Conservation (phyloP, 257 asterid species). For the Avicennia marina region DNA sequence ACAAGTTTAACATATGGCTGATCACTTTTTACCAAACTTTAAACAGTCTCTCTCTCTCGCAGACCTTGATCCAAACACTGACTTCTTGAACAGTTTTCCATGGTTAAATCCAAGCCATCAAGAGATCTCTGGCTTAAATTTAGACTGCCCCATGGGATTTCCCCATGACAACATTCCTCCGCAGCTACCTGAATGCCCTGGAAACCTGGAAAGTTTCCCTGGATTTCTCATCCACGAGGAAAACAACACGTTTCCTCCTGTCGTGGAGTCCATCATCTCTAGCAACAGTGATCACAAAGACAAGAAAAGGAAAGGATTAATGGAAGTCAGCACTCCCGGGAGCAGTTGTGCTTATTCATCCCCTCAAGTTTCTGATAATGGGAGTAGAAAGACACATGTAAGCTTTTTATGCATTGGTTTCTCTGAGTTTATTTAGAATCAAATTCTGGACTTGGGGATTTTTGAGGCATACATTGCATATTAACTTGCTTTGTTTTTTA, state of each 20-base stretch:
- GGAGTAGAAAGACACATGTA: constrained; percentile 34
- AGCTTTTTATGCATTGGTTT: constrained; percentile 2
- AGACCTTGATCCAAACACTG: constrained; percentile 42
- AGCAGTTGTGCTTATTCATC: constrained; percentile 47
- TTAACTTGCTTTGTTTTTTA: not conserved
- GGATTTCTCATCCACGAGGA: constrained; percentile 23
- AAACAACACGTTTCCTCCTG: constrained; percentile 7
- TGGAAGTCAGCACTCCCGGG: constrained; percentile 24
- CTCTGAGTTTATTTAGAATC: not conserved
- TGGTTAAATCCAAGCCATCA: constrained; percentile 25
- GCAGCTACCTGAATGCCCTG: constrained; percentile 28
- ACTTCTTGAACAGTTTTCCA: constrained; percentile 35
- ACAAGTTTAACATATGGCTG: constrained; percentile 39
- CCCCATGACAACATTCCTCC: constrained; percentile 24
- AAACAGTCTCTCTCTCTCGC: constrained; percentile 30
- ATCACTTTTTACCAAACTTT: constrained; percentile 31
- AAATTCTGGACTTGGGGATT: not conserved
- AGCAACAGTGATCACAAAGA: constrained; percentile 14
- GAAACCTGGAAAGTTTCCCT: constrained; percentile 34
- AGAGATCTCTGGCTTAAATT: constrained; percentile 20
- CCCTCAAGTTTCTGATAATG: constrained; percentile 44
- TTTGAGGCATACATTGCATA: not conserved
- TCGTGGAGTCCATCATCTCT: constrained; percentile 13
- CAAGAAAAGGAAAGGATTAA: constrained; percentile 41
- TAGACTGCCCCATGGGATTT: constrained; percentile 33